phyloP scores from a whole-genome alignment of 139 green algal genomes.

The Yamagishiella unicocca region DNA sequence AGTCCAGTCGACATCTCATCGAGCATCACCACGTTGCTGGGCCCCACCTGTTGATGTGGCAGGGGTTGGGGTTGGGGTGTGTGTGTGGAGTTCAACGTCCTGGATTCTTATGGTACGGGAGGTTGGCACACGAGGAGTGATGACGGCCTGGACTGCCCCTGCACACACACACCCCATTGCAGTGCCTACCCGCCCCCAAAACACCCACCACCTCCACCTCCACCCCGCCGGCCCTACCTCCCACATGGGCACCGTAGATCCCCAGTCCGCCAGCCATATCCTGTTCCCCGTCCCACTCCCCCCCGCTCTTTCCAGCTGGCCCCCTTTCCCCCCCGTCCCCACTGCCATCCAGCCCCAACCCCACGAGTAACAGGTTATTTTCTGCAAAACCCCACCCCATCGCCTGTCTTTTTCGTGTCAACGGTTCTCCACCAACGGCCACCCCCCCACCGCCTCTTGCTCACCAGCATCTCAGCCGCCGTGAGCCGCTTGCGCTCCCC shows the following conservation, averaged over 20 bases:
- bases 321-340: background rate
- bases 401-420: too few relatives aligned
- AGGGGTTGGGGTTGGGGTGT: too few relatives aligned
- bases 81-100: too few relatives aligned
- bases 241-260: background rate
- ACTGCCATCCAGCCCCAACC: background rate
- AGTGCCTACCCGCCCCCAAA: background rate
- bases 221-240: background rate
- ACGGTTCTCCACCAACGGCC: too few relatives aligned
- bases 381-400: too few relatives aligned
- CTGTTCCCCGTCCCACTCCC: background rate
- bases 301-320: background rate
- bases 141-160: background rate
- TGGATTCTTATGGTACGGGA: too few relatives aligned
- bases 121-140: background rate
- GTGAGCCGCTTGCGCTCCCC: constrained; percentile 86
- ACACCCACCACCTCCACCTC: background rate
- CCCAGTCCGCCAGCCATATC: too few relatives aligned
- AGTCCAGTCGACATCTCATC: constrained; percentile 77
- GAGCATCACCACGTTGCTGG: constrained; percentile 65
- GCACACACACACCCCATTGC: background rate
- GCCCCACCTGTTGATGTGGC: constrained; percentile 55
- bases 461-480: constrained; percentile 77
- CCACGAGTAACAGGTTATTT: too few relatives aligned
- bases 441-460: background rate